Base-by-base conservation (phyloP, 371 early-diverging fungal species). In the Rhizopus delemar region DNA sequence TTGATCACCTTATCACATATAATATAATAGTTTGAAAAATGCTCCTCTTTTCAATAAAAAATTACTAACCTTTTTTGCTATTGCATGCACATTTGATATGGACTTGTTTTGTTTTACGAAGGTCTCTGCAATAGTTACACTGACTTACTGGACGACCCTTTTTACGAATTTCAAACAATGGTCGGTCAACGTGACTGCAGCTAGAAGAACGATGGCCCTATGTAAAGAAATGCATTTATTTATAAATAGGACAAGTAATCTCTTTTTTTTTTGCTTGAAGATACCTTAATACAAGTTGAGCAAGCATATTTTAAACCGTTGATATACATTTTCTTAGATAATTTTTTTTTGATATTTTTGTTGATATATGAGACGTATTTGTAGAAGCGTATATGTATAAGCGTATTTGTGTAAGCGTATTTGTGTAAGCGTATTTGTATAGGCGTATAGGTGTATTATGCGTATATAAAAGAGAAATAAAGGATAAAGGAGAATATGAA, bases 71-170 rank as follows among this genome's bases (percentile, higher is more conserved):
- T 58, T 62, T 59, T 64, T 70, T 69, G 54, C 85, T 82, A 48
- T 73, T 73, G 63, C 91, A 91, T 43, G 80, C 77, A 59, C 92
- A 91, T 68, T 88, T 87, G 15, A 86, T 83, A 67, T 88, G 90
- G 22, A 87, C 78, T 66, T 90, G 89, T 59, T 86, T 84, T 35
- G 86, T 85, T 66, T 84, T 88, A 45, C 92, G 81, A 56, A 89
- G 77, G 65, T 89, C 85, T 58, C 88, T 81, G 70, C 93, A 92
- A 68, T 81, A 82, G n/a, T 75, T 65, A 67, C 93, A 92, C 66
- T 92, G 93, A 39, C 86, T 88, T 39, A 86, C 79, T 29, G 93
- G 93, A 22, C 93, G 82, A 22, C 93, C 93, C 71, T 90, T 91
- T 70, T 82, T 85, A 55, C 87, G 79, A 48, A 92, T 87, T 61